A percentile compares a stretch with the other conserved stretches of the same genome.
phyloP scores from a whole-genome alignment of 2,329 filamentous ascomycete genomes.

The Nakataea oryzae region DNA sequence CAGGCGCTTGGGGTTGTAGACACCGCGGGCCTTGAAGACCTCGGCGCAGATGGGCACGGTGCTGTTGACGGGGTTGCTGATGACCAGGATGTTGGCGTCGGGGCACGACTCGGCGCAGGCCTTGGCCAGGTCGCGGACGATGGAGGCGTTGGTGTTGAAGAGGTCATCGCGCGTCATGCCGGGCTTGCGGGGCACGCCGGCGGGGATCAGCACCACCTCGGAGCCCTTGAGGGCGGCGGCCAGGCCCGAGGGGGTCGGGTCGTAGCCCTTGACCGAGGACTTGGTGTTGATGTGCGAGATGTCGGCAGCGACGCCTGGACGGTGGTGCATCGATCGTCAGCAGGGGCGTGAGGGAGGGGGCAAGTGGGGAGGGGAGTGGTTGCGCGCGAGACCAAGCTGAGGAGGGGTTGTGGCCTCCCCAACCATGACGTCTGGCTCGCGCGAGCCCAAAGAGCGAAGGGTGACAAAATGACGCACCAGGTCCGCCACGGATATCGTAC shows the following conservation, averaged over 20 bases:
- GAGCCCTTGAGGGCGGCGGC: constrained; percentile 71
- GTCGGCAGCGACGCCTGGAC: constrained; percentile 96
- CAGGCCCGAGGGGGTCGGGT: constrained; percentile 66
- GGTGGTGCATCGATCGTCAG: background rate
- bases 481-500: constrained; percentile 92
- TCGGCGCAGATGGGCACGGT: constrained; percentile 96
- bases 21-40: constrained; percentile 88
- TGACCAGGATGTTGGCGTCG: constrained; percentile 92
- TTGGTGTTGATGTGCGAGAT: constrained; percentile 99
- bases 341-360: background rate
- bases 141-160: constrained; percentile 99
- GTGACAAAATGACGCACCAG: constrained; percentile 52
- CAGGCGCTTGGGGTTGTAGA: constrained; percentile 98
- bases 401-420: no score
- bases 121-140: constrained; percentile 97
- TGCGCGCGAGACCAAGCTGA: no score
- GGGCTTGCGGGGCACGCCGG: constrained; percentile 97
- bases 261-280: constrained; percentile 85
- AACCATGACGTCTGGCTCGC: no score
- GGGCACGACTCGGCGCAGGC: constrained; percentile 80
- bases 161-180: constrained; percentile 99
- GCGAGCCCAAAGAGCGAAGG: background rate
- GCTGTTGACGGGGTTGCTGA: constrained; percentile 99
- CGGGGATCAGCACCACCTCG: constrained; percentile 94
- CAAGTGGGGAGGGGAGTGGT: background rate